phyloP scores from a whole-genome alignment of 2,329 filamentous ascomycete species.

The Tolypocladium endophyticum region DNA sequence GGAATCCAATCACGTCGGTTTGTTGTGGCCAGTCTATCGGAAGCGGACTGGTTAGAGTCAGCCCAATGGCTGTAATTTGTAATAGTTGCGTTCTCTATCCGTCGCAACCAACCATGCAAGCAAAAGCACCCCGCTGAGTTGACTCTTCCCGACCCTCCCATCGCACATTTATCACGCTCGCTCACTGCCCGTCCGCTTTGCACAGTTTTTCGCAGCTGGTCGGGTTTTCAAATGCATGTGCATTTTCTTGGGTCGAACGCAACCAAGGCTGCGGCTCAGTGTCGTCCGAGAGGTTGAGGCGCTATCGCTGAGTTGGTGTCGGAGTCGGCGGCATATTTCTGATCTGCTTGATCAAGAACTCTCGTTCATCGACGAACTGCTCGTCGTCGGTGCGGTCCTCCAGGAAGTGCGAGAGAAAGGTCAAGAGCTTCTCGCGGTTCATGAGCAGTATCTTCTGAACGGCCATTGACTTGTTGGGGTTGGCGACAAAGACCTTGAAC shows the following conservation, averaged over 20 bases:
- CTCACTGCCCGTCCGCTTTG: not conserved
- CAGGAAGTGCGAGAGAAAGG: slow-evolving; percentile 82
- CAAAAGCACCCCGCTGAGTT: not conserved
- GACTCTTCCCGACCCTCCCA: not conserved
- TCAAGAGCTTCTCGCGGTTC: slow-evolving; percentile 84
- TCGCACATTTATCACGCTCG: not conserved
- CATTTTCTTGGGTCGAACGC: not conserved
- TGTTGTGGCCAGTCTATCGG: not conserved
- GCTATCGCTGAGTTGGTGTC: slow-evolving; percentile 37
- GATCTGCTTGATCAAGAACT: slow-evolving; percentile 94
- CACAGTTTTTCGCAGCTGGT: not conserved
- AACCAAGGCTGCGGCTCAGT: not conserved
- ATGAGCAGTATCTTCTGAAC: slow-evolving; percentile 94
- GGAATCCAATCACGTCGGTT: not conserved
- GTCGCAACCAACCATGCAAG: not conserved
- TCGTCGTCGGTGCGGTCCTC: slow-evolving; percentile 95
- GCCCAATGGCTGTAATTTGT: not conserved
- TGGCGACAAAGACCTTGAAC: slow-evolving; percentile 98
- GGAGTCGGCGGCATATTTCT: slow-evolving; percentile 52
- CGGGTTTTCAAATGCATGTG: not conserved
- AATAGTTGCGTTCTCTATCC: not conserved
- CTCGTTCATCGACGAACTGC: slow-evolving; percentile 96
- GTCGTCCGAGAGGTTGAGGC: not conserved
- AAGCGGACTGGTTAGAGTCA: not conserved
- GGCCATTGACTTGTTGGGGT: slow-evolving; percentile 93